Conservation (phyloP, 495 filamentous ascomycete genomes). For the Daldinia grandis region DNA sequence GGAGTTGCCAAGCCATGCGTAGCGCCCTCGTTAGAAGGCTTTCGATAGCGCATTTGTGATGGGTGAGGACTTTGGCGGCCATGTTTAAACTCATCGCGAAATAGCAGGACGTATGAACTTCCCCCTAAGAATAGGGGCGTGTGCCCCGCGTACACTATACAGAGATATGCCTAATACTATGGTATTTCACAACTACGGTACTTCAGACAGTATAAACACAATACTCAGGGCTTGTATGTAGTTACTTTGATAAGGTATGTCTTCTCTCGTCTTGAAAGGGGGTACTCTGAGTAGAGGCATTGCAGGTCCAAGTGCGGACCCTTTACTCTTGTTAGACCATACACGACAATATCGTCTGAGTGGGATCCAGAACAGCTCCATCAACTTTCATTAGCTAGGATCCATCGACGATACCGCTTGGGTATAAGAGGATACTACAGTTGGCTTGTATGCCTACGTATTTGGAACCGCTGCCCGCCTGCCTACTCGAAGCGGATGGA, state of each 20-base stretch:
- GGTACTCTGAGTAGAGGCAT: background rate
- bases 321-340: too few relatives aligned
- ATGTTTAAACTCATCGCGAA: background rate
- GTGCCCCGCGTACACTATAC: background rate
- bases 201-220: background rate
- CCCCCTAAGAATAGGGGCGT: background rate
- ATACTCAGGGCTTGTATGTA: background rate
- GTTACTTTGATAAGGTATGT: background rate
- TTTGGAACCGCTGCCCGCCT: background rate
- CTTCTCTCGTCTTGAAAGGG: background rate
- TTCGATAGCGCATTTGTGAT: background rate
- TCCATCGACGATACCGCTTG: background rate
- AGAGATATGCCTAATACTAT: background rate
- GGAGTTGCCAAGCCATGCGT: background rate
- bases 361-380: background rate
- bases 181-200: background rate
- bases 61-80: background rate
- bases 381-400: background rate
- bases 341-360: background rate
- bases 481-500: background rate
- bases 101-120: background rate
- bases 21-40: background rate
- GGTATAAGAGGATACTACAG: background rate
- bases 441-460: background rate
- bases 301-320: too few relatives aligned